Conservation (phyloP, 2,329 filamentous ascomycete species). For the Cucurbitaria berberidis region DNA sequence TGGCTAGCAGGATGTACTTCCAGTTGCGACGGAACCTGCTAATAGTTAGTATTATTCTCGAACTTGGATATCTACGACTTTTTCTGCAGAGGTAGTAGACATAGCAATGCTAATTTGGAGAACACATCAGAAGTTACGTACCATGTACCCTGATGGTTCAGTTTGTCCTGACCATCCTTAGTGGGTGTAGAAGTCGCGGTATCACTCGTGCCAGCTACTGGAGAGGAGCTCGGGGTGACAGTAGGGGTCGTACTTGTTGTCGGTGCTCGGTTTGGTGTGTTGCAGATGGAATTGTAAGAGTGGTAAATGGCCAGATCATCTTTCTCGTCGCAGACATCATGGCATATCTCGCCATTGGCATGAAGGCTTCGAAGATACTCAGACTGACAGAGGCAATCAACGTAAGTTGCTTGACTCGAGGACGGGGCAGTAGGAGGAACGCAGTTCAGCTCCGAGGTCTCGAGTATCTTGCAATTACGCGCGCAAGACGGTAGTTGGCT, state of each 20-base stretch:
- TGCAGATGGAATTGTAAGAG: conserved; percentile 7
- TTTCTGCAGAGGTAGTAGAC: background rate
- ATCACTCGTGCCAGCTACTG: background rate
- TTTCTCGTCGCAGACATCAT: conserved; percentile 60
- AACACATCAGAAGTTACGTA: conserved; percentile 5
- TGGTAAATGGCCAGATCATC: conserved; percentile 59
- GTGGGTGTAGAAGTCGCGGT: background rate
- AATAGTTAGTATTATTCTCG: background rate
- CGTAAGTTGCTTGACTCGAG: conserved; percentile 61
- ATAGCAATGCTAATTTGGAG: background rate
- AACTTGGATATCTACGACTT: background rate
- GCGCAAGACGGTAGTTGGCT: conserved; percentile 6
- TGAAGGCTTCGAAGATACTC: conserved; percentile 64
- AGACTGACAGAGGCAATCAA: conserved; percentile 76
- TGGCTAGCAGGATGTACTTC: conserved; percentile 82
- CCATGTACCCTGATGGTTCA: conserved; percentile 18
- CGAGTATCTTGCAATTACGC: background rate
- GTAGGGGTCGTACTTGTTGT: background rate
- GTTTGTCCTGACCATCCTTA: conserved; percentile 16
- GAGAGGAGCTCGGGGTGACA: background rate
- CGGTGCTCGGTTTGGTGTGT: background rate
- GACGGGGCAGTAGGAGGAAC: conserved; percentile 62
- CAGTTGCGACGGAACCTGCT: conserved; percentile 73
- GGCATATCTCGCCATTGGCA: conserved; percentile 66
- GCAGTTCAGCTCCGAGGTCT: conserved; percentile 64